These are phyloP conservation scores for Ophiocordyceps sinensis DNA, from an alignment of 2,329 filamentous ascomycete genomes.

Conservation along the genomic window DNA sequence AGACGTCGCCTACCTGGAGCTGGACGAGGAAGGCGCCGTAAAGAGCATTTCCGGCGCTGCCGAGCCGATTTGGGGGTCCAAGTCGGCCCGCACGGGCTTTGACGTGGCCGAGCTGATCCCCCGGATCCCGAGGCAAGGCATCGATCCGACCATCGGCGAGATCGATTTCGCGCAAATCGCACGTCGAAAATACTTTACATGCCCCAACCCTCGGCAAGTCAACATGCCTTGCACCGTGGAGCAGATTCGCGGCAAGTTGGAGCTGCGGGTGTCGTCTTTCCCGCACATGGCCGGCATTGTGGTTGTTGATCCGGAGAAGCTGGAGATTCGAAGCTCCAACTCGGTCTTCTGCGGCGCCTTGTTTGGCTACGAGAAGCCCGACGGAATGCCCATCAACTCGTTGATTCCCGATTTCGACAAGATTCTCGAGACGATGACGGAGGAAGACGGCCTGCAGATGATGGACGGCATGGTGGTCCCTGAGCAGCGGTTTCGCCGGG, in stretches of 20 bases:
- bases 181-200: slow-evolving; percentile 69
- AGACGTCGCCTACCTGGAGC: slow-evolving; percentile 63
- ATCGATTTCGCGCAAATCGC: slow-evolving; percentile 66
- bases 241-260: slow-evolving; percentile 51
- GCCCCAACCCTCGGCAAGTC: slow-evolving; percentile 59
- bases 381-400: slow-evolving; percentile 64
- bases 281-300: slow-evolving; percentile 96
- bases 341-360: slow-evolving; percentile 85
- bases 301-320: slow-evolving; percentile 64
- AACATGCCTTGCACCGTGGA: slow-evolving; percentile 77
- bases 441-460: slow-evolving; percentile 73
- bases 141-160: slow-evolving; percentile 53
- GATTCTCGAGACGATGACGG: slow-evolving; percentile 64
- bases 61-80: slow-evolving; percentile 74
- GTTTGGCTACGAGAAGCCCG: slow-evolving; percentile 75
- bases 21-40: slow-evolving; percentile 67
- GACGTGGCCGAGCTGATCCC: slow-evolving; percentile 70
- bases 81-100: slow-evolving; percentile 49
- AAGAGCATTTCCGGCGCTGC: slow-evolving; percentile 58
- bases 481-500: slow-evolving; percentile 87
- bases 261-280: slow-evolving; percentile 80
- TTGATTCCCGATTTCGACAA: slow-evolving; percentile 80
- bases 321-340: slow-evolving; percentile 84
- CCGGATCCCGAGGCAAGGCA: slow-evolving; percentile 62
- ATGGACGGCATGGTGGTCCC: slow-evolving; percentile 93